phyloP scores from a whole-genome alignment of 805 yeast genomes.

The Wickerhamomyces bovis region DNA sequence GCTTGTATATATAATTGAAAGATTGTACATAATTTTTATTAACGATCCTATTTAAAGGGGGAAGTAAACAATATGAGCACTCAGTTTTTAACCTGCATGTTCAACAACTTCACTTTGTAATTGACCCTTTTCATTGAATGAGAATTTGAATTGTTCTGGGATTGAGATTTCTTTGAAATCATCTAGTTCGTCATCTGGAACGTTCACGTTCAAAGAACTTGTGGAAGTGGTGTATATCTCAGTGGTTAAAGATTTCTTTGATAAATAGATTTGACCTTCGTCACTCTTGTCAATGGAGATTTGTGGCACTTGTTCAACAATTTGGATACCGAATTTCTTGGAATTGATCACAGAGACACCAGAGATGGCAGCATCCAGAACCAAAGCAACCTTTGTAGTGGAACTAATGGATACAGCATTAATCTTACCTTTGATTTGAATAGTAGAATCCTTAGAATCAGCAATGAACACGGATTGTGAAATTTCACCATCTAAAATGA shows the following conservation, averaged over 20 bases:
- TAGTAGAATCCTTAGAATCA: slow-evolving; percentile 63
- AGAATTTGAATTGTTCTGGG: slow-evolving; percentile 89
- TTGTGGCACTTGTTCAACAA: slow-evolving; percentile 75
- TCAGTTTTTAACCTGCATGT: slow-evolving; percentile 78
- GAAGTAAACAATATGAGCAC: too few species aligned
- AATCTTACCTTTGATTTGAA: slow-evolving; percentile 86
- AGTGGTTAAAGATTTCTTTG: slow-evolving; percentile 61
- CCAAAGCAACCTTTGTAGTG: slow-evolving; percentile 65
- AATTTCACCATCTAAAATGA: slow-evolving; percentile 70
- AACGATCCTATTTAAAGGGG: too few species aligned
- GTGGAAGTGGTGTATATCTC: slow-evolving; percentile 82
- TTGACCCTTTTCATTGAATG: slow-evolving; percentile 49
- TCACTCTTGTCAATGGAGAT: slow-evolving; percentile 85
- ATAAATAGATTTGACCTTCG: slow-evolving; percentile 75
- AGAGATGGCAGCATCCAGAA: slow-evolving; percentile 78
- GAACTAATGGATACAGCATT: slow-evolving; percentile 80
- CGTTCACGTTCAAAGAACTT: slow-evolving; percentile 78
- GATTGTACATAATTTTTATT: background rate
- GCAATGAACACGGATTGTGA: slow-evolving; percentile 89
- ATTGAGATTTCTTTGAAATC: slow-evolving; percentile 78
- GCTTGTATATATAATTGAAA: background rate
- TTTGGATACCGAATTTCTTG: slow-evolving; percentile 75
- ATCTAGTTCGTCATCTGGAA: slow-evolving; percentile 63
- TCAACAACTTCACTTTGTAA: slow-evolving; percentile 70
- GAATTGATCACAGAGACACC: slow-evolving; percentile 87